phyloP scores from a whole-genome alignment of 164 flowering plant genomes.

The Magnolia kwangsiensis region DNA sequence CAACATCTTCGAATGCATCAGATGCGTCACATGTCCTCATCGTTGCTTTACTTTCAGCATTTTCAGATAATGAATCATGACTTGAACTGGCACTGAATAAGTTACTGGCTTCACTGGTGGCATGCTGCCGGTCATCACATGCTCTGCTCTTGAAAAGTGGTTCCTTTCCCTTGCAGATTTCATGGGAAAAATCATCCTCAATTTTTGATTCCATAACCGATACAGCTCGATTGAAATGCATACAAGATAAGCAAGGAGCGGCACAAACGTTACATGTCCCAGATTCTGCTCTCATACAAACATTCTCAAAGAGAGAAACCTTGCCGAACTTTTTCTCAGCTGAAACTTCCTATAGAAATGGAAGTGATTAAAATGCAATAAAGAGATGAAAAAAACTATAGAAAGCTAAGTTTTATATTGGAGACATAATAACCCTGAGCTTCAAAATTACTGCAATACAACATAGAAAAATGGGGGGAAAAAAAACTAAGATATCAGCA shows the following conservation, averaged over 20 bases:
- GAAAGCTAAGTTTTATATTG: neutral
- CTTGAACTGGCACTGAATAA: constrained; percentile 43
- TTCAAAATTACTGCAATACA: neutral
- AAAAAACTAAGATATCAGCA: neutral
- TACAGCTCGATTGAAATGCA: constrained; percentile 40
- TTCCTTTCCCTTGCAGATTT: constrained; percentile 33
- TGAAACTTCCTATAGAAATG: constrained; percentile 26
- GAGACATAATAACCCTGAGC: neutral
- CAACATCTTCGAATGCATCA: constrained; percentile 27
- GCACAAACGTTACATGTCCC: constrained; percentile 76
- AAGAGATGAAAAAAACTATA: neutral
- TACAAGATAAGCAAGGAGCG: constrained; percentile 76
- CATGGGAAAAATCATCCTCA: constrained; percentile 52
- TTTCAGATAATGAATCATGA: constrained; percentile 52
- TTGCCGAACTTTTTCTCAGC: constrained; percentile 24
- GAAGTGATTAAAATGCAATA: constrained; percentile 8
- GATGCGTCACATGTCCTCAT: constrained; percentile 30
- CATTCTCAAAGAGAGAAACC: constrained; percentile 27
- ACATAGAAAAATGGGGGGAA: neutral
- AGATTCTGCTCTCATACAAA: constrained; percentile 34
- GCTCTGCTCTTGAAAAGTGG: constrained; percentile 25
- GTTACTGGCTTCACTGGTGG: constrained; percentile 55
- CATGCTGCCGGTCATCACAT: constrained; percentile 28
- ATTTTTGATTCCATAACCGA: constrained; percentile 44
- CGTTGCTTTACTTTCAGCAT: constrained; percentile 46